Evolutionary conservation across 257 asterid species (phyloP).

Genomic region (Solanum sejunctum): DNA sequence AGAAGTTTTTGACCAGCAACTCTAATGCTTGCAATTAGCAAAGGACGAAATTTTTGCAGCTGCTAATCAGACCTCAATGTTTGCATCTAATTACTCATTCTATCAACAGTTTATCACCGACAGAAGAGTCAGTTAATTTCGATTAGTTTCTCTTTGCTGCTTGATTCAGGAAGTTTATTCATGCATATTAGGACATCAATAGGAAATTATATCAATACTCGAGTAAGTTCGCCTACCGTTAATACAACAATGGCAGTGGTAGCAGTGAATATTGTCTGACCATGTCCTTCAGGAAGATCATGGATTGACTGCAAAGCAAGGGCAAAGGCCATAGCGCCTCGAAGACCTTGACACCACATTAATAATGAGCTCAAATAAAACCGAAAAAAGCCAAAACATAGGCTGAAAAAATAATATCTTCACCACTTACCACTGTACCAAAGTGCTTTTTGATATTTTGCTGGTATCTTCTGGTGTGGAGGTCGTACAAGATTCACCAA

Average conservation of each 20-base stretch:
- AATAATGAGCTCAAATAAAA: neutral
- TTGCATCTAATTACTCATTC: neutral
- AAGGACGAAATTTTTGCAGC: neutral
- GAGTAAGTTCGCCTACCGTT: conserved; percentile 33
- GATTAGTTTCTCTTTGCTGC: neutral
- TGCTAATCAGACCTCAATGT: neutral
- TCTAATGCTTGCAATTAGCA: neutral
- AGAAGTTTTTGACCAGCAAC: neutral
- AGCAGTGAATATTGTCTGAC: conserved; percentile 94
- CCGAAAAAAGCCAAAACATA: neutral
- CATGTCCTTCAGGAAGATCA: conserved; percentile 99
- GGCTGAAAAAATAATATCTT: neutral
- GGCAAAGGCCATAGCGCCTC: conserved; percentile 99
- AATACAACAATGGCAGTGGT: conserved; percentile 96
- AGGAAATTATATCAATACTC: neutral
- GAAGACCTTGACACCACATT: conserved; percentile 56
- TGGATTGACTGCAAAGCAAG: conserved; percentile 92
- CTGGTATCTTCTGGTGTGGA: conserved; percentile 65
- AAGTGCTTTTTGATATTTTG: conserved; percentile 96
- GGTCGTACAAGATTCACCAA: conserved; percentile 90
- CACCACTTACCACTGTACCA: conserved; percentile 88
- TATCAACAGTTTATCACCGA: neutral
- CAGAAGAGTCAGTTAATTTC: neutral
- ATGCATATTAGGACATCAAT: neutral
- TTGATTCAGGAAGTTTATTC: neutral